Evolutionary conservation across 75 land plant species (phyloP), one percentile per base, ranked within the genome.

Genomic region (Picea sitchensis): DNA sequence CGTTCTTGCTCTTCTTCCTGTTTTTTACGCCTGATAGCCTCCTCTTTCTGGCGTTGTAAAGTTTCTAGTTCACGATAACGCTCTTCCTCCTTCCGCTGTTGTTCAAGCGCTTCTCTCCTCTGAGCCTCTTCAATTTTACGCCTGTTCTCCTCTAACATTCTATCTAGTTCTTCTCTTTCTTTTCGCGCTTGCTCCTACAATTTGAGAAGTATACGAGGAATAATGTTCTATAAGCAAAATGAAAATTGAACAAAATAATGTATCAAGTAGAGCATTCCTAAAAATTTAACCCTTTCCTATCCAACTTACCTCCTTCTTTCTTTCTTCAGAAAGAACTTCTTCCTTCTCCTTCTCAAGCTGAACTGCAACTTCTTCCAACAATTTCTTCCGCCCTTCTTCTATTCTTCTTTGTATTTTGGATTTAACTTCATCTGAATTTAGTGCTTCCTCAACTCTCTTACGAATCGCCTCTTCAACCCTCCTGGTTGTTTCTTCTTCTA

Each of bases 381-480:
- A 82, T 75, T 82, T 92, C 81, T 89, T 92, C 69, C 97, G 80
- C 4, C 99, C 99, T 79, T 92, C 96, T 75, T 92, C 93, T 51
- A 94, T 78, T 59, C 88, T 85, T 80, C 79, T 80, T 59, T 91
- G 85, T 56, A 97, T 87, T 81, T 93, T 92, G 20, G 81, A 65
- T 77, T 88, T 93, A 2, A 97, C 65, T 44, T 89, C 99, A 56
- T 95, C 96, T 57, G 96, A 90, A 68, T 89, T 88, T 76, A 97
- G 82, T 72, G 84, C 85, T 80, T 97, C 98, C 34, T 93, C 92
- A 75, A 97, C 99, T 76, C 86, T 88, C 80, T 90, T 95, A 30
- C 87, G 86, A 67, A 97, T 93, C 61, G 96, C 94, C 73, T 91
- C 98, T 83, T 95, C 99, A 34, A 97, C 91, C 83, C 98, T 95